Evolutionary conservation across 2,329 filamentous ascomycete genomes (phyloP), one percentile per base, ranked within the genome.

Genomic region (Ceratocystis cubensis): DNA sequence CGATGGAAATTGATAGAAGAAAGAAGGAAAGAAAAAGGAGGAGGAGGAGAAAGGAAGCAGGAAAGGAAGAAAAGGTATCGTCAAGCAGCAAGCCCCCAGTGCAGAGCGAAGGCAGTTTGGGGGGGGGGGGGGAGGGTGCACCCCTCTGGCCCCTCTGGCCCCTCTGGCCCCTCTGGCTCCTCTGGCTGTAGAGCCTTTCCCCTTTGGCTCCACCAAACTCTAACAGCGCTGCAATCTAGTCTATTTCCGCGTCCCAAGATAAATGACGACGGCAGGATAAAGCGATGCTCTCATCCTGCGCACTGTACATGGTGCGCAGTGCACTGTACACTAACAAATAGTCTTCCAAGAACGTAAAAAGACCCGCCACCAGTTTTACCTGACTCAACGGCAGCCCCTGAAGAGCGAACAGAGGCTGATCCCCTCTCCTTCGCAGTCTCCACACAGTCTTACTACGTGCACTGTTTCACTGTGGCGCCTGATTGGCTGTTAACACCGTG

Each of bases 231-330:
- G 33, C 10, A 37, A 37, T 37, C 8, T 37, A 37, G 33, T 37
- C 33, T 37, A 37, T 37, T 37, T 37, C 33, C 33, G 33, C 33
- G 2, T 13, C 70, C 71, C 71, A 72, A 70, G 71, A 71, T 71
- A 68, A 67, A 71, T 72, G 66, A 67, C 67, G 65, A 69, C 69
- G 69, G 46, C 46, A n/a, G 5, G 46, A 22, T 10, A n/a, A 15
- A 15, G 17, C 46, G 20, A 10, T 61, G 45, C 45, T 22, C 50
- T 17, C 41, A 15, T 10, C 28, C 28, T 46, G 7, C 37, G 22
- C 45, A 66, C 65, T 66, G 65, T 66, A 28, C 20, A 53, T 25
- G 41, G 6, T 20, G 20, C 53, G 37, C 44, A 28, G 37, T 30
- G 65, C 56, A 65, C 41, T 65, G 64, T 41, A 57, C 25, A 28